Conservation (phyloP, 352 stramenopile genomes). For the Phytophthora syringae region DNA sequence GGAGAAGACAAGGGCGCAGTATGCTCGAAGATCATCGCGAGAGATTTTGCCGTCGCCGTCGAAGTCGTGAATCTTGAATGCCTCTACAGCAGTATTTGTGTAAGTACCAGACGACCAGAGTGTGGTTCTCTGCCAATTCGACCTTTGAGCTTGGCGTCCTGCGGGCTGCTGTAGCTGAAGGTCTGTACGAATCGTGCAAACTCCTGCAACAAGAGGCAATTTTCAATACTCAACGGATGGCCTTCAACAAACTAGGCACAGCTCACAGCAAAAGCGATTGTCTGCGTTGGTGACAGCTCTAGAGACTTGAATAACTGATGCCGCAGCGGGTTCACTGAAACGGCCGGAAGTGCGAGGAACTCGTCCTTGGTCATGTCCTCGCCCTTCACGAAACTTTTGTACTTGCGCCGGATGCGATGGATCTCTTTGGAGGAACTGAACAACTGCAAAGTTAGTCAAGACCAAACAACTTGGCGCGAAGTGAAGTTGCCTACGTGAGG, state of each 20-base stretch:
- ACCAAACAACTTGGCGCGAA: background rate
- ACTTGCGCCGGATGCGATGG: constrained; percentile 55
- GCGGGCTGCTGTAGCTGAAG: constrained; percentile 68
- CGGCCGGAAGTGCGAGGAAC: constrained; percentile 51
- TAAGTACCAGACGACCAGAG: background rate
- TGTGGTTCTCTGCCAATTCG: background rate
- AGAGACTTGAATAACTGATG: constrained; percentile 54
- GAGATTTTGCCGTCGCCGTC: constrained; percentile 78
- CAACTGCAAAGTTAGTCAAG: constrained; percentile 9
- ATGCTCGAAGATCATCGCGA: constrained; percentile 53
- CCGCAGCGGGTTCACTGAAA: constrained; percentile 52
- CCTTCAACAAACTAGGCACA: background rate
- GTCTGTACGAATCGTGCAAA: constrained; percentile 58
- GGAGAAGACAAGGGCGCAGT: constrained; percentile 53
- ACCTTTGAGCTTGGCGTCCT: constrained; percentile 62
- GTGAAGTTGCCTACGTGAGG: constrained; percentile 35
- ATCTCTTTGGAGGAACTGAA: constrained; percentile 61
- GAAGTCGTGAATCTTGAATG: constrained; percentile 78
- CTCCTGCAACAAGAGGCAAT: constrained; percentile 39
- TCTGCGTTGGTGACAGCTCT: constrained; percentile 39
- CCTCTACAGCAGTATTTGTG: constrained; percentile 35
- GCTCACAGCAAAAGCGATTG: constrained; percentile 50
- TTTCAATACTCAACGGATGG: background rate
- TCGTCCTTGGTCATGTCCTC: constrained; percentile 68
- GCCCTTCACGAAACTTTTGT: constrained; percentile 32